These are phyloP conservation scores for Claviceps digitariae DNA, from an alignment of 2,329 filamentous ascomycete genomes.

Conservation along the genomic window DNA sequence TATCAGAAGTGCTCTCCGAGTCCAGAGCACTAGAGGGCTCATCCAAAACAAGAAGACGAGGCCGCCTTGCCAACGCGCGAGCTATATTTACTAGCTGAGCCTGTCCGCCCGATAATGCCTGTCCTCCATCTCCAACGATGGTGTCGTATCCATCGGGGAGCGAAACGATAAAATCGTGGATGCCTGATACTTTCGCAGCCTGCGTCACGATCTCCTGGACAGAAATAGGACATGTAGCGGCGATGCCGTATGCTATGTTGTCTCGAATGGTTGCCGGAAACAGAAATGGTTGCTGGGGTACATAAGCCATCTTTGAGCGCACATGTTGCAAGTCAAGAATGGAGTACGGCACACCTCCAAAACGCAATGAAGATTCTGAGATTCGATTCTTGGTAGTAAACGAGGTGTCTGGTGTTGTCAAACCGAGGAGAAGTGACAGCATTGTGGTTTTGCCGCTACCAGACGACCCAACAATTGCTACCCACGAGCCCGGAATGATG, in stretches of 20 bases:
- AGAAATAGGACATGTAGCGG: slow-evolving; percentile 37
- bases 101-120: slow-evolving; percentile 66
- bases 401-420: slow-evolving; percentile 39
- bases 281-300: slow-evolving; percentile 58
- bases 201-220: slow-evolving; percentile 28
- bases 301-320: slow-evolving; percentile 49
- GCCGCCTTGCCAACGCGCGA: slow-evolving; percentile 57
- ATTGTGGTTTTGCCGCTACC: slow-evolving; percentile 90
- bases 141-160: slow-evolving; percentile 51
- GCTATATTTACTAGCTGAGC: slow-evolving; percentile 72
- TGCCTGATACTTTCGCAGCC: slow-evolving; percentile 46
- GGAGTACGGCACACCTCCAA: slow-evolving; percentile 43
- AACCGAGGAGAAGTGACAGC: slow-evolving; percentile 56
- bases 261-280: slow-evolving; percentile 66
- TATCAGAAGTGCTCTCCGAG: slow-evolving; percentile 46
- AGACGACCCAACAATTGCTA: slow-evolving; percentile 69
- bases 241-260: slow-evolving; percentile 73
- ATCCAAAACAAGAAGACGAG: slow-evolving; percentile 65
- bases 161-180: slow-evolving; percentile 63
- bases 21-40: slow-evolving; percentile 80
- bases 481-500: slow-evolving; percentile 49
- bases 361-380: slow-evolving; percentile 30
- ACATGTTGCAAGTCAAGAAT: slow-evolving; percentile 47
- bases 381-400: neutral
- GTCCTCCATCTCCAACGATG: slow-evolving; percentile 61